These are phyloP conservation scores for Thalassiosira exigua DNA, from an alignment of 352 stramenopile genomes.

Conservation along the genomic window DNA sequence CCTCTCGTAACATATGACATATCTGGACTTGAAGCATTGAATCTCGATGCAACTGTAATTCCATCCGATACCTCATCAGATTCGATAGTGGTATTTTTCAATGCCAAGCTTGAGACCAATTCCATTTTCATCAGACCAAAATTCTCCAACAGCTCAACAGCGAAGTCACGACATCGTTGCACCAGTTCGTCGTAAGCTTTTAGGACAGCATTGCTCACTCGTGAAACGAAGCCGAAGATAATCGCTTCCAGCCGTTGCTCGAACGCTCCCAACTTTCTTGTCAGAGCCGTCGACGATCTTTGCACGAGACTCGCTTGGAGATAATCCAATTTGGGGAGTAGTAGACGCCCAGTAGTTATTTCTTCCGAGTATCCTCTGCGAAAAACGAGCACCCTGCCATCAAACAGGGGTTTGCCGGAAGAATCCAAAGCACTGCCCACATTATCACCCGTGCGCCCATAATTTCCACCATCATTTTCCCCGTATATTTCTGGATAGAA, in stretches of 20 bases:
- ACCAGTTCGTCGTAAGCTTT: not conserved
- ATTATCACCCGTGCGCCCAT: too few relatives aligned
- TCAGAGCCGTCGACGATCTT: constrained; percentile 64
- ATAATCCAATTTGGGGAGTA: constrained; percentile 84
- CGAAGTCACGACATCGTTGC: constrained; percentile 4
- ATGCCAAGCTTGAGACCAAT: constrained; percentile 9
- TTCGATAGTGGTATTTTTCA: constrained; percentile 15
- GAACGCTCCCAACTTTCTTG: constrained; percentile 52
- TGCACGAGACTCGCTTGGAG: constrained; percentile 81
- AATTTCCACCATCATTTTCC: constrained; percentile 12
- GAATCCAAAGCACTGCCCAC: not conserved
- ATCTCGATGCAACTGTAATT: too few relatives aligned
- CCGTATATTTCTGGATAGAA: constrained; percentile 78
- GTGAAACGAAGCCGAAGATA: constrained; percentile 8
- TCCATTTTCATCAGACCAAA: constrained; percentile 35
- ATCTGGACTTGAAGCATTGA: too few relatives aligned
- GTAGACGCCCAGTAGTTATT: constrained; percentile 70
- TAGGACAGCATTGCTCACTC: constrained; percentile 17
- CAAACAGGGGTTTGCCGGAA: constrained; percentile 66
- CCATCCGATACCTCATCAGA: not conserved
- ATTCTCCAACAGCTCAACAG: constrained; percentile 21
- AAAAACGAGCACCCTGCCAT: constrained; percentile 76
- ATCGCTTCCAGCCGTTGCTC: constrained; percentile 47
- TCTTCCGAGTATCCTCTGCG: constrained; percentile 79
- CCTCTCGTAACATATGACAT: not conserved